phyloP scores from a whole-genome alignment of 768 basidiomycete genomes.

The Xerocomellus amylosporus region DNA sequence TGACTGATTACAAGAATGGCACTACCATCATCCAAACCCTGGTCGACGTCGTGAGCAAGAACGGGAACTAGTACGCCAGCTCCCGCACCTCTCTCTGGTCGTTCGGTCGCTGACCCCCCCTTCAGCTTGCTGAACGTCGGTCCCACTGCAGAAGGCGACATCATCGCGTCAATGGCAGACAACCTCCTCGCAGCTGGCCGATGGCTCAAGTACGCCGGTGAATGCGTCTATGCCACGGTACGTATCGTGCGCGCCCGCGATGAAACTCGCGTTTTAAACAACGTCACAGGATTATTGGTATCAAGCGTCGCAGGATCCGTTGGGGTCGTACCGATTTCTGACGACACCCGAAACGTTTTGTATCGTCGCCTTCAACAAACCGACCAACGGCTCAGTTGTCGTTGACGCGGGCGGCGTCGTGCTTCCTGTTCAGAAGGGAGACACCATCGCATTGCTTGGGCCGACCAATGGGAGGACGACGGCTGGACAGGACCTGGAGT shows the following conservation, averaged over 20 bases:
- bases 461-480: constrained; percentile 14
- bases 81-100: not conserved
- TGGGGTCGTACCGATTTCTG: constrained; percentile 42
- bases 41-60: constrained; percentile 59
- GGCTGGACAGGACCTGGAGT: constrained; percentile 23
- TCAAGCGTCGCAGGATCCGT: constrained; percentile 39
- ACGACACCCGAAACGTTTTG: constrained; percentile 52
- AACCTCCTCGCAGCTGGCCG: constrained; percentile 48
- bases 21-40: constrained; percentile 48
- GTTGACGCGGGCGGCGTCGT: constrained; percentile 35
- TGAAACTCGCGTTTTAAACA: not conserved
- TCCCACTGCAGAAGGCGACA: constrained; percentile 53
- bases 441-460: constrained; percentile 42
- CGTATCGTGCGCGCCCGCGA: constrained; percentile 8
- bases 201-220: constrained; percentile 50
- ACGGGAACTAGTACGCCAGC: constrained; percentile 53
- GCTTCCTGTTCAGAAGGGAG: constrained; percentile 44
- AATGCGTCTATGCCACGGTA: constrained; percentile 54
- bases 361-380: constrained; percentile 42
- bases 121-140: constrained; percentile 50
- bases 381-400: constrained; percentile 32
- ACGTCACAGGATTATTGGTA: constrained; percentile 47
- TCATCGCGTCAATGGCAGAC: constrained; percentile 46
- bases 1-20: constrained; percentile 46
- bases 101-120: not conserved